These are phyloP conservation scores for Pelargonium nanum DNA, from an alignment of 345 rosid genomes.

Conservation along the genomic window DNA sequence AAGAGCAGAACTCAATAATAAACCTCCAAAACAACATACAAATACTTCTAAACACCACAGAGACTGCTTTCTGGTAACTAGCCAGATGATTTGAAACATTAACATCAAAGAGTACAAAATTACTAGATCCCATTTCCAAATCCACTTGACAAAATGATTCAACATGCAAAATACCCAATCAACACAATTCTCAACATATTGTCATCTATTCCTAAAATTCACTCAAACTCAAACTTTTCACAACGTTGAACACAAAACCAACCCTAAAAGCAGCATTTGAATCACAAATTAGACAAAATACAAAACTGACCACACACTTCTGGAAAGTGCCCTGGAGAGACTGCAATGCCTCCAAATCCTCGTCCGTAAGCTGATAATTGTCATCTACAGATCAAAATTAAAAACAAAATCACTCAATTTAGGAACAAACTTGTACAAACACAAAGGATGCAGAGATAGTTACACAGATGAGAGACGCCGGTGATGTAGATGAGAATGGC, in stretches of 20 bases:
- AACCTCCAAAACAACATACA: not conserved
- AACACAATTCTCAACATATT: not conserved
- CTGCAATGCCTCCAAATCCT: constrained; percentile 60
- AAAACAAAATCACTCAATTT: constrained; percentile 5
- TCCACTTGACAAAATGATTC: not conserved
- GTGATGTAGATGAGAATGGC: constrained; percentile 69
- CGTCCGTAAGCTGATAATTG: constrained; percentile 37
- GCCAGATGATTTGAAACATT: not conserved
- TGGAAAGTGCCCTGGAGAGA: constrained; percentile 52
- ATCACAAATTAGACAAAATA: not conserved
- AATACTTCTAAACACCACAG: not conserved
- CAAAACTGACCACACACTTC: constrained; percentile 75
- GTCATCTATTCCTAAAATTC: not conserved
- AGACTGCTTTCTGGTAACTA: not conserved
- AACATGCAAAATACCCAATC: not conserved
- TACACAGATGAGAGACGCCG: constrained; percentile 67
- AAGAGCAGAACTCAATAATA: not conserved
- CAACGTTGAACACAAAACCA: not conserved
- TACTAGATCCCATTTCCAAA: not conserved
- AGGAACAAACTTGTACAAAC: constrained; percentile 3
- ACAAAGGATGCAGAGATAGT: constrained; percentile 9
- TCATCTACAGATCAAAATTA: constrained; percentile 35
- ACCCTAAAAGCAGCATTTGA: not conserved
- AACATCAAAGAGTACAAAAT: not conserved
- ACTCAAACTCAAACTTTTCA: not conserved